phyloP scores from a whole-genome alignment of 306 rosid species.

The Rosa rugosa region DNA sequence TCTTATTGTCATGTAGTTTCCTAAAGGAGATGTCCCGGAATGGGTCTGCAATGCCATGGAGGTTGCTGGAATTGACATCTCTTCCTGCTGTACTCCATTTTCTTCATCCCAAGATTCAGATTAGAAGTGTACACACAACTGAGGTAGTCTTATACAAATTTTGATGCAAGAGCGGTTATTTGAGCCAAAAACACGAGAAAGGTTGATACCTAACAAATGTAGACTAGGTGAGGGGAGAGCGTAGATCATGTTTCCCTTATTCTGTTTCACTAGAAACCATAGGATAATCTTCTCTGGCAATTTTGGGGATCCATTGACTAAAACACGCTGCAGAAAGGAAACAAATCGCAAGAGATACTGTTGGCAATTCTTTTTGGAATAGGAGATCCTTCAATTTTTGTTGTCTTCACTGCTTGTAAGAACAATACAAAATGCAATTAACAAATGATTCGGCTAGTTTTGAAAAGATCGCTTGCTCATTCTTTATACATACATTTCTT shows the following conservation, averaged over 20 bases:
- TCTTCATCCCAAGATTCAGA: conserved; percentile 25
- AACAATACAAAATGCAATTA: conserved; percentile 7
- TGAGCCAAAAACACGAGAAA: conserved; percentile 5
- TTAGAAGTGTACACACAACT: conserved; percentile 1
- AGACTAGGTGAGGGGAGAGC: conserved; percentile 33
- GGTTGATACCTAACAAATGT: conserved; percentile 15
- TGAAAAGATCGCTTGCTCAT: too few species aligned
- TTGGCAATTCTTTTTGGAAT: not conserved
- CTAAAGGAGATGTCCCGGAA: conserved; percentile 72
- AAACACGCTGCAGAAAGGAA: not conserved
- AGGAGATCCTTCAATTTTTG: not conserved
- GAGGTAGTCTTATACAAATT: conserved; percentile 23
- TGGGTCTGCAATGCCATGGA: conserved; percentile 99
- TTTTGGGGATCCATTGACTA: not conserved
- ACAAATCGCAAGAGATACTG: not conserved
- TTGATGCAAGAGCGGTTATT: not conserved
- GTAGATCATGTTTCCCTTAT: conserved; percentile 50
- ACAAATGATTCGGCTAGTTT: not conserved
- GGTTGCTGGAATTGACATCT: conserved; percentile 90
- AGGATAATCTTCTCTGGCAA: not conserved
- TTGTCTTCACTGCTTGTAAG: not conserved
- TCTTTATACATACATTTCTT: too few species aligned
- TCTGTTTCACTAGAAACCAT: conserved; percentile 38
- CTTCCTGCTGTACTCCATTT: conserved; percentile 71
- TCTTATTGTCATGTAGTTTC: not conserved